These are phyloP conservation scores for Begonia fuchsioides DNA, from an alignment of 306 rosid genomes.

Conservation along the genomic window DNA sequence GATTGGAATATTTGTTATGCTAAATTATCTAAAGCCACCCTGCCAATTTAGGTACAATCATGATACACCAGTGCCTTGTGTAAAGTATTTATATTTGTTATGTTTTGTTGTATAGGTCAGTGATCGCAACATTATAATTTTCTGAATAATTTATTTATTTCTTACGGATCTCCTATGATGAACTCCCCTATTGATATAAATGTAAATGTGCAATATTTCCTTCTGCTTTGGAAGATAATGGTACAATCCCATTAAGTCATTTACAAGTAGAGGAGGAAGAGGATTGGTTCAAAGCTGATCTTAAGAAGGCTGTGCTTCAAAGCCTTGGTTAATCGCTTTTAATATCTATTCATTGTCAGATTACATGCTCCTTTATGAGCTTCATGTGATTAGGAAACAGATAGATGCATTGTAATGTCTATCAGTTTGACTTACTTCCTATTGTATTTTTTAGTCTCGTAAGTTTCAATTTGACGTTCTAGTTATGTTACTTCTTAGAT, in stretches of 20 bases:
- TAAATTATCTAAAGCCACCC: too few relatives aligned
- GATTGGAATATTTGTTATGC: too few relatives aligned
- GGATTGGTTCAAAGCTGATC: slow-evolving; percentile 90
- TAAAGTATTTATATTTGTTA: too few relatives aligned
- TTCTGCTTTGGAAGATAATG: slow-evolving; percentile 29
- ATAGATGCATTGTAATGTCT: slow-evolving; percentile 1
- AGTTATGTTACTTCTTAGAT: slow-evolving; percentile 34
- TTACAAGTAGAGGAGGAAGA: slow-evolving; percentile 64
- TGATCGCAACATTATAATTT: too few relatives aligned
- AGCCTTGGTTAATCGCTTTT: slow-evolving; percentile 62
- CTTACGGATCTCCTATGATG: neutral
- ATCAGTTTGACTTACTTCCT: neutral
- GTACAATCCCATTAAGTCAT: slow-evolving; percentile 33
- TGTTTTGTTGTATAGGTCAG: too few relatives aligned
- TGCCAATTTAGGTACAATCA: too few relatives aligned
- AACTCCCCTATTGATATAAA: too few relatives aligned
- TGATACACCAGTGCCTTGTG: too few relatives aligned
- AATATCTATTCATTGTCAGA: neutral
- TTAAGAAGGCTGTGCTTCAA: slow-evolving; percentile 71
- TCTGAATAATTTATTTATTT: too few relatives aligned
- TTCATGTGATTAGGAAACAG: slow-evolving; percentile 3
- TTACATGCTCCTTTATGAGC: slow-evolving; percentile 2
- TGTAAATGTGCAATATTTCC: too few relatives aligned
- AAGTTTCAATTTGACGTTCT: slow-evolving; percentile 15
- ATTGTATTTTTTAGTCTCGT: neutral